phyloP scores from a whole-genome alignment of 2,329 filamentous ascomycete genomes.

The Exutisphaerella laricina region DNA sequence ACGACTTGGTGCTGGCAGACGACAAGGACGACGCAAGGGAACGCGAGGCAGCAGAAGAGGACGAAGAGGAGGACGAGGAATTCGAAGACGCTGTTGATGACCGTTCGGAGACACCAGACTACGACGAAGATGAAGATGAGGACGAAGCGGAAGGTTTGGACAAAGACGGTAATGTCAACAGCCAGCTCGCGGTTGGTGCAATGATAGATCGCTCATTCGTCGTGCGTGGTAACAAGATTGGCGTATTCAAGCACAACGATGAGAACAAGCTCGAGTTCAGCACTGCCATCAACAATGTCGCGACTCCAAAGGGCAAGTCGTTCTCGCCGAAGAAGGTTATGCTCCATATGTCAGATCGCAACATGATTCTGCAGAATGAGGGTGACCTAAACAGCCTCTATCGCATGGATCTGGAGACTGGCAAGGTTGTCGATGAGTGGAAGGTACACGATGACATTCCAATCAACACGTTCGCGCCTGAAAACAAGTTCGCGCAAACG shows the following conservation, averaged over 20 bases:
- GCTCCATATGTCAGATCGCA: constrained; percentile 84
- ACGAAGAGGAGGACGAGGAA: constrained; percentile 50
- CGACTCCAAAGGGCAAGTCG: constrained; percentile 76
- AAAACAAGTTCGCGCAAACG: constrained; percentile 98
- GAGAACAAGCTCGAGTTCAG: constrained; percentile 93
- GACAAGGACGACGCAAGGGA: constrained; percentile 52
- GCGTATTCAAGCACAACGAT: constrained; percentile 93
- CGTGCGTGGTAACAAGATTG: constrained; percentile 94
- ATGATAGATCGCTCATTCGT: constrained; percentile 97
- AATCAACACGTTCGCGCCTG: constrained; percentile 84
- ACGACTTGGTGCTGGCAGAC: constrained; percentile 90
- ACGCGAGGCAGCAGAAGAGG: constrained; percentile 50
- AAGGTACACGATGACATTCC: constrained; percentile 95
- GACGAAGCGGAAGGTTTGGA: constrained; percentile 68
- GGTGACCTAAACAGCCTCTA: constrained; percentile 85
- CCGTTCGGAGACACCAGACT: constrained; percentile 66
- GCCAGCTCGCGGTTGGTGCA: constrained; percentile 89
- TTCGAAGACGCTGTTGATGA: constrained; percentile 60
- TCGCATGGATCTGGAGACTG: constrained; percentile 96
- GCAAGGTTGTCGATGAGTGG: constrained; percentile 98
- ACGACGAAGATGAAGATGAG: constrained; percentile 66
- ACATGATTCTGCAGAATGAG: constrained; percentile 80
- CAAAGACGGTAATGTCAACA: constrained; percentile 80
- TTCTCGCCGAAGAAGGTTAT: constrained; percentile 97
- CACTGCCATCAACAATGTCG: constrained; percentile 93